Conservation (phyloP, 2,329 filamentous ascomycete genomes). For the Aspergillus tanneri region DNA sequence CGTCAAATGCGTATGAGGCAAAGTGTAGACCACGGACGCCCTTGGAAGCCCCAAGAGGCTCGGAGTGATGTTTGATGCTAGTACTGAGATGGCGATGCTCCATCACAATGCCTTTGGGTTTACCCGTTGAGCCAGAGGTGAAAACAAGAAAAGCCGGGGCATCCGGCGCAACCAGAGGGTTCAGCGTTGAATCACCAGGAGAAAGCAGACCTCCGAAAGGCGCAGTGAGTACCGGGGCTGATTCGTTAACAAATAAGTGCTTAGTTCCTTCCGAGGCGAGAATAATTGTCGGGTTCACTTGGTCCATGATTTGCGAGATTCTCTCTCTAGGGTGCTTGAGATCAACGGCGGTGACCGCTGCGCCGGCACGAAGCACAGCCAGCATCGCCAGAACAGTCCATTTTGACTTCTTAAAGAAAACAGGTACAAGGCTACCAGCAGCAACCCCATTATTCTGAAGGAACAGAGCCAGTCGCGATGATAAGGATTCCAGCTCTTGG, state of each 20-base stretch:
- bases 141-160: background rate
- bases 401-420: constrained; percentile 30
- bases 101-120: constrained; percentile 51
- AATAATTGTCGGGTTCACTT: constrained; percentile 21
- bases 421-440: constrained; percentile 22
- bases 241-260: no score
- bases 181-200: no score
- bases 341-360: constrained; percentile 32
- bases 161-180: no score
- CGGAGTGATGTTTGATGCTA: constrained; percentile 6
- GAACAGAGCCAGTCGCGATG: constrained; percentile 19
- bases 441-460: constrained; percentile 25
- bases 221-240: background rate
- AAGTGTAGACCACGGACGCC: constrained; percentile 40
- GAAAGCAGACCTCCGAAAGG: background rate
- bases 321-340: constrained; percentile 26
- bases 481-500: constrained; percentile 20
- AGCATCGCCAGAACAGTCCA: constrained; percentile 31
- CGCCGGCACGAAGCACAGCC: constrained; percentile 30
- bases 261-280: constrained; percentile 9
- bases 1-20: constrained; percentile 49
- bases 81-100: constrained; percentile 53
- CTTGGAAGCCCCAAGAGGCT: constrained; percentile 25
- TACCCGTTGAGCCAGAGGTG: no score
- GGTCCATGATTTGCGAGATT: constrained; percentile 5